Conservation (phyloP, 2,329 filamentous ascomycete species). For the Trichoderma sp. region DNA sequence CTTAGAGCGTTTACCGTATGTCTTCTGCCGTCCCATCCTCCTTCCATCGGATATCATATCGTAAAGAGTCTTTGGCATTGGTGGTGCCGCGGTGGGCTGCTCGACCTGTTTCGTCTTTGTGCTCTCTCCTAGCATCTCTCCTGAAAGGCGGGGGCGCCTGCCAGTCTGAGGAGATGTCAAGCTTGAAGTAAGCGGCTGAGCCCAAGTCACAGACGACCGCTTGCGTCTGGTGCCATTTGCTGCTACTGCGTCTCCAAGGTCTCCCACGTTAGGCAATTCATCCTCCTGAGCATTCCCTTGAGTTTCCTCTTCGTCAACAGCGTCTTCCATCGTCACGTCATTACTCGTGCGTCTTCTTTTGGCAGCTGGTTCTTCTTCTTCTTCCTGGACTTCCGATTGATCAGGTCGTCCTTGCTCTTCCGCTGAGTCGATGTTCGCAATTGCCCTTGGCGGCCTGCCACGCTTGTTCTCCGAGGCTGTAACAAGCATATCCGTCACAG, state of each 20-base stretch:
- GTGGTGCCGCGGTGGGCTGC: neutral
- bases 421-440: neutral
- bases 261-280: neutral
- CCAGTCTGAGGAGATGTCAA: neutral
- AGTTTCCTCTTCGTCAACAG: neutral
- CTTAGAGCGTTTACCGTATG: slow-evolving; percentile 2
- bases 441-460: slow-evolving; percentile 6
- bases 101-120: neutral
- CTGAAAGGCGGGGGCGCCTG: neutral
- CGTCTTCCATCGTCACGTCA: neutral
- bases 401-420: neutral
- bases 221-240: neutral
- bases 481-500: neutral
- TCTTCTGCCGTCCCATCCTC: neutral
- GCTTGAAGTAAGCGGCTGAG: neutral
- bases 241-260: neutral
- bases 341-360: slow-evolving; percentile 11
- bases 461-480: neutral
- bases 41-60: neutral
- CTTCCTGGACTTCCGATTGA: neutral
- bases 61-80: neutral
- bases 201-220: neutral
- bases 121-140: neutral
- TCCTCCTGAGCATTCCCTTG: neutral
- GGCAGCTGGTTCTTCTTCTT: neutral